Percentiles rank a stretch among this genome's conserved stretches.
Conservation (phyloP, 2,329 filamentous ascomycete genomes). For the Penicillium sp. region DNA sequence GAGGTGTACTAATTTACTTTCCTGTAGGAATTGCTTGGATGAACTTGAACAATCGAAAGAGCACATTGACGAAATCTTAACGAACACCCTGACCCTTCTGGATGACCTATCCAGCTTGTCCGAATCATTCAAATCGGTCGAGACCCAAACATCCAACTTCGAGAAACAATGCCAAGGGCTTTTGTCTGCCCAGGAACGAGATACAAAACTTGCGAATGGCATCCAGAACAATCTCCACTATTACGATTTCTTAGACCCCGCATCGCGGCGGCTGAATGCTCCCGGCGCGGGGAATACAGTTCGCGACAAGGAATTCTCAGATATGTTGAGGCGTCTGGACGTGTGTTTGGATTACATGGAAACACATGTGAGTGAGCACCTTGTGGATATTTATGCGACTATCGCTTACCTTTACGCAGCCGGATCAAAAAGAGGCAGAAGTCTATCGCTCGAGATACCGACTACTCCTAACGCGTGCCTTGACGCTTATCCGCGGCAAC, state of each 20-base stretch:
- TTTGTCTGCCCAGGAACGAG: conserved; percentile 73
- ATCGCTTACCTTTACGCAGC: conserved; percentile 47
- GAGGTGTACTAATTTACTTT: conserved; percentile 10
- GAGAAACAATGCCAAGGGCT: conserved; percentile 88
- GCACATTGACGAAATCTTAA: conserved; percentile 76
- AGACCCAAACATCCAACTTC: conserved; percentile 89
- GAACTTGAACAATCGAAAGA: conserved; percentile 77
- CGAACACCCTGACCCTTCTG: conserved; percentile 74
- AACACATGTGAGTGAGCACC: conserved; percentile 62
- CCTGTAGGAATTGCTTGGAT: conserved; percentile 68
- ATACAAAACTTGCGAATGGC: conserved; percentile 76
- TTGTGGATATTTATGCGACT: not conserved
- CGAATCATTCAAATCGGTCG: conserved; percentile 81
- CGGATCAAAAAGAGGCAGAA: conserved; percentile 81
- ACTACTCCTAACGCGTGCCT: conserved; percentile 69
- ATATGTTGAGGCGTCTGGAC: conserved; percentile 84
- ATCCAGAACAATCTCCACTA: conserved; percentile 90
- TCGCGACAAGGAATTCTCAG: conserved; percentile 77
- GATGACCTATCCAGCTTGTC: conserved; percentile 75
- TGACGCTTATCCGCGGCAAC: conserved; percentile 66
- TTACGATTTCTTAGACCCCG: conserved; percentile 89
- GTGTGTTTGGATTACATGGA: conserved; percentile 92
- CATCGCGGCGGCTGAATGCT: conserved; percentile 85
- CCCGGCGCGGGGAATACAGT: conserved; percentile 85
- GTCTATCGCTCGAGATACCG: conserved; percentile 86